Evolutionary conservation across 2,329 filamentous ascomycete species (phyloP), one percentile per base, ranked within the genome.

Genomic region (Dactylellina sp.): DNA sequence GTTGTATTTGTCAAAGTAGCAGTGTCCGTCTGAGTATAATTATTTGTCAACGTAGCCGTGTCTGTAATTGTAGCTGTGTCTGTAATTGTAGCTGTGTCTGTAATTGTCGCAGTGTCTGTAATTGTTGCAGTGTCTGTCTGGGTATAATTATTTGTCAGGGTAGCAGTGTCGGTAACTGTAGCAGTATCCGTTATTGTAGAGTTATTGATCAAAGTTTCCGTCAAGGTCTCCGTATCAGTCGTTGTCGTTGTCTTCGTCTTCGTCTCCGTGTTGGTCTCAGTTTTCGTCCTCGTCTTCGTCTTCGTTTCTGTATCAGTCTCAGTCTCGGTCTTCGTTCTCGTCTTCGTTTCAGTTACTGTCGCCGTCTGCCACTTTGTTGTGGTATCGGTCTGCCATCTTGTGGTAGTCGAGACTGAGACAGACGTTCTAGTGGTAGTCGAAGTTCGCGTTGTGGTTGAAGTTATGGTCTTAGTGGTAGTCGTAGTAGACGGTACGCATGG

Each of bases 21-120:
- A 7, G 53, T 59, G 22, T 59, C 18, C 5, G 40, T 59, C 37
- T 28, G 20, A n/a, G 37, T 46, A 3, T 9, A 2, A 3, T 37
- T 64, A 22, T 50, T n/a, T n/a, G 49, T 62, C 18, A 40, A 25
- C 4, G 56, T 57, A 22, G 62, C 37, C 18, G 49, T 71, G n/a
- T 35, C 39, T 4, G 56, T 71, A 12, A 16, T 12, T 4, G 64
- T 70, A 39, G 44, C n/a, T 1, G 50, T 65, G 16, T 37, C 16
- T 1, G 50, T 70, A 9, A 35, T 16, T n/a, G 63, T 68, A 11
- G 32, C 7, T n/a, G 44, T 60, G 28, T 57, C 37, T 1, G 53
- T 68, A 4, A 12, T 9, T 7, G 63, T 68, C 14, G 44, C 47
- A 0, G 56, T 70, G 16, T 20, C 18, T 14, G 64, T 61, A 0